Percentiles rank a stretch among this genome's conserved stretches.
These are phyloP conservation scores for Penicillium paxilli DNA, from an alignment of 495 filamentous ascomycete species.

Conservation along the genomic window DNA sequence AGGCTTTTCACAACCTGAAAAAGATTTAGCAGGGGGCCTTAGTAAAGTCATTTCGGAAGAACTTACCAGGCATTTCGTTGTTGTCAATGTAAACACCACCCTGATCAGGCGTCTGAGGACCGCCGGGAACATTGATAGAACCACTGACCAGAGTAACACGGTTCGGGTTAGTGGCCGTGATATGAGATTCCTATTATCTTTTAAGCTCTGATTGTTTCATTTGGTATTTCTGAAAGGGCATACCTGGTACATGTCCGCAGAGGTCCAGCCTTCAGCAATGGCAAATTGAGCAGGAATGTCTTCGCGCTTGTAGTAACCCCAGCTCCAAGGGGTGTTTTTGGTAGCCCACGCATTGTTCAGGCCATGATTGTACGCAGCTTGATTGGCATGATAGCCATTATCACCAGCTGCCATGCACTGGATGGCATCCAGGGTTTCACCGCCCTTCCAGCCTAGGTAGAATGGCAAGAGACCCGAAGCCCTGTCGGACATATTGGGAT, in stretches of 20 bases:
- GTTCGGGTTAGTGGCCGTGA: constrained; percentile 56
- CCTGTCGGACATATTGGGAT: constrained; percentile 19
- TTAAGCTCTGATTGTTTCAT: not conserved
- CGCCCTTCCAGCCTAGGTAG: constrained; percentile 53
- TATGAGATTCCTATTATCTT: constrained; percentile 42
- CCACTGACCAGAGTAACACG: constrained; percentile 56
- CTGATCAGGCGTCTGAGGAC: constrained; percentile 41
- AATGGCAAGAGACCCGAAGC: constrained; percentile 47
- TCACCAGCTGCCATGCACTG: constrained; percentile 55
- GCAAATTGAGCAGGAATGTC: constrained; percentile 56
- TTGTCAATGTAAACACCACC: constrained; percentile 58
- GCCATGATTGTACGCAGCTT: constrained; percentile 48
- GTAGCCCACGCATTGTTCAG: constrained; percentile 54
- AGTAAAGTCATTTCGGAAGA: not conserved
- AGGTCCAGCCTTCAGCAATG: constrained; percentile 54
- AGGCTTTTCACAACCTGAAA: constrained; percentile 41
- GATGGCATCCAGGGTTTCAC: constrained; percentile 46
- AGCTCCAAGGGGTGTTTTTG: constrained; percentile 55
- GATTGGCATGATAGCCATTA: constrained; percentile 53
- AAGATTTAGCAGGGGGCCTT: not conserved
- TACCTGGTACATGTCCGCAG: constrained; percentile 58
- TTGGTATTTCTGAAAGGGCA: not conserved
- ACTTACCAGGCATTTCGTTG: constrained; percentile 50
- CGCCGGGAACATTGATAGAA: constrained; percentile 52
- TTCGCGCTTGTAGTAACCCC: constrained; percentile 47